A percentile compares a stretch with the other conserved stretches of the same genome.
Conservation (phyloP, 2,329 filamentous ascomycete genomes). For the Cladosporium velox region DNA sequence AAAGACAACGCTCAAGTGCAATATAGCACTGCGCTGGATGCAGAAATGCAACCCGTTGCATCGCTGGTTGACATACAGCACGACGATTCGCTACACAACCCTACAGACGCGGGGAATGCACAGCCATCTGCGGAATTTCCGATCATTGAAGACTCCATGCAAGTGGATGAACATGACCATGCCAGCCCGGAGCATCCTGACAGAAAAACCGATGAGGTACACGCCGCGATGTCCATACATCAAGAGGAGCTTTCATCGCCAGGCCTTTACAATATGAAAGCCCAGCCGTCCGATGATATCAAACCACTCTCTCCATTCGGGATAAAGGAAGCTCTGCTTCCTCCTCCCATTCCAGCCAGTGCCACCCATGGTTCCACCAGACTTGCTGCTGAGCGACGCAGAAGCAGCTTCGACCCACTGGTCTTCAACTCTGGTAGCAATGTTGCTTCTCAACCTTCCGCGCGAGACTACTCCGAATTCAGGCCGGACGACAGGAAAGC, state of each 20-base stretch:
- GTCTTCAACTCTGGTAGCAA: conserved; percentile 40
- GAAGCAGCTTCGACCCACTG: conserved; percentile 55
- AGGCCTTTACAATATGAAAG: background rate
- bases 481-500: conserved; percentile 49
- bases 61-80: background rate
- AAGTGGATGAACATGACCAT: background rate
- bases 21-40: background rate
- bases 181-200: background rate
- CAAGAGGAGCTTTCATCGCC: background rate
- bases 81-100: background rate
- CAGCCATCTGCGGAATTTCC: background rate
- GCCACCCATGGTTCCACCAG: conserved; percentile 14
- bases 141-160: background rate
- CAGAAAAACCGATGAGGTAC: background rate
- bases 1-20: background rate
- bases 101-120: background rate
- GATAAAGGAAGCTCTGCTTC: conserved; percentile 51
- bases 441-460: background rate
- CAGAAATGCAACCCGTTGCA: background rate
- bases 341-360: conserved; percentile 41
- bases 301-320: conserved; percentile 43
- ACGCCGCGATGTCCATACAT: background rate
- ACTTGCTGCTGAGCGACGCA: conserved; percentile 25
- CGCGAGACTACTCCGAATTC: conserved; percentile 30
- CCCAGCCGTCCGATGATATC: background rate